Evolutionary conservation across 169 alveolate species (phyloP), one percentile per base, ranked within the genome.

Genomic region (Plasmodium blacklocki): DNA sequence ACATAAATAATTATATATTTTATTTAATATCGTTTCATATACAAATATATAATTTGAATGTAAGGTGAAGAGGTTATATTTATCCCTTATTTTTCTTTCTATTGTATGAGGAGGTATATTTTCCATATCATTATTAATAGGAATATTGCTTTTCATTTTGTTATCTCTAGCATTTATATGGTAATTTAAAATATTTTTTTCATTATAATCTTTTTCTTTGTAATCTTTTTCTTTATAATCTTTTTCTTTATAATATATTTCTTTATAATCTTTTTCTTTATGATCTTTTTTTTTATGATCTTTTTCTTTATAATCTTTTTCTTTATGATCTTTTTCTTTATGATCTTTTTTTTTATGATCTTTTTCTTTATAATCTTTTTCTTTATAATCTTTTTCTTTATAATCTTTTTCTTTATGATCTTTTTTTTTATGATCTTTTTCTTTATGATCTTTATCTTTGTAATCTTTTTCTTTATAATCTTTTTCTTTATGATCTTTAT

Each of bases 41-140:
- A 67, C 47, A 67, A 83, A 83, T 26, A 54, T 3, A 58, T 83
- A 83, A 32, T 73, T 68, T 1, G 73, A 23, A 23, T 56, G 3
- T 39, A 83, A 26, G 18, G 68, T 70, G 15, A 56, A 63, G 62
- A 83, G 67, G n/a, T 83, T 54, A 43, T 83, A 68, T 83, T 83
- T 56, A 39, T 60, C 21, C 29, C 58, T 32, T 26, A 67, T 14
- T 32, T 29, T 54, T 26, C 43, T 72, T 66, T 66, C 62, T 54
- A 78, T 14, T 23, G 29, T 26, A 29, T 26, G 11, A 67, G 47
- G 11, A 5, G 47, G 9, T 39, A 5, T 6, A 39, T 39, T 39
- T 39, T 5, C 2, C 1, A 39, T 39, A 39, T 39, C 47, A 39
- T 5, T 39, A 39, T 39, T 39, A 39, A 39, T 7, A 5, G 1